Evolutionary conservation across 768 basidiomycete genomes (phyloP), one percentile per base, ranked within the genome.

Genomic region (Cystofilobasidium capitatum): DNA sequence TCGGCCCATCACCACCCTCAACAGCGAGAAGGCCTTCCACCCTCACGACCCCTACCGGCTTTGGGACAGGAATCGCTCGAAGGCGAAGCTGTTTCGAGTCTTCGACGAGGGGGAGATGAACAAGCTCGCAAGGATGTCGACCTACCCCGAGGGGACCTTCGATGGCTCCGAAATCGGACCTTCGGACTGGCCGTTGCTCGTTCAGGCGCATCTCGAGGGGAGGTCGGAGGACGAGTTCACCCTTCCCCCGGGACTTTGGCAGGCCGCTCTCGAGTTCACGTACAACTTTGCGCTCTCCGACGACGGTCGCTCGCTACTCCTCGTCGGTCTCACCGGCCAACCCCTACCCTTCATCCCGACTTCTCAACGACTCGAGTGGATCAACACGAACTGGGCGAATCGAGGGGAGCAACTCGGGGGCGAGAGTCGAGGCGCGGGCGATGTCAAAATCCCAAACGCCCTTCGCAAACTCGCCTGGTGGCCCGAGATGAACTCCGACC

Each of bases 111-210:
- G 7, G n/a, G 63, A 51, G 39, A 64, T 64, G 63, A 35, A 64
- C 14, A n/a, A 37, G 22, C 44, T 64, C 36, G 63, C 24, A 1
- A 1, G 16, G 29, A 5, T 9, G 20, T 22, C 12, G 7, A 54
- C 45, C 35, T 26, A 64, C 13, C 51, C 49, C 1, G 13, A 47
- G 10, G 49, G 35, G 24, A 29, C 63, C 51, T 55, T 55, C 20
- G 51, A 55, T 17, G 51, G n/a, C 4, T 39, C n/a, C 51, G 63
- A 51, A 20, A 55, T 64, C n/a, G 6, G 26, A 17, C 49, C 63
- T 13, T 64, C 63, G 20, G 63, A 64, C 24, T 64, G 63, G 63
- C 63, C 63, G 16, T 49, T 64, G 37, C 44, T 49, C 16, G 49
- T 64, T n/a, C 40, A 29, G 35, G 44, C 63, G 29, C 29, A 33